Percentiles rank a stretch among this genome's conserved stretches.
phyloP scores from a whole-genome alignment of 2,329 filamentous ascomycete species.

The Aquanectria penicillioides region DNA sequence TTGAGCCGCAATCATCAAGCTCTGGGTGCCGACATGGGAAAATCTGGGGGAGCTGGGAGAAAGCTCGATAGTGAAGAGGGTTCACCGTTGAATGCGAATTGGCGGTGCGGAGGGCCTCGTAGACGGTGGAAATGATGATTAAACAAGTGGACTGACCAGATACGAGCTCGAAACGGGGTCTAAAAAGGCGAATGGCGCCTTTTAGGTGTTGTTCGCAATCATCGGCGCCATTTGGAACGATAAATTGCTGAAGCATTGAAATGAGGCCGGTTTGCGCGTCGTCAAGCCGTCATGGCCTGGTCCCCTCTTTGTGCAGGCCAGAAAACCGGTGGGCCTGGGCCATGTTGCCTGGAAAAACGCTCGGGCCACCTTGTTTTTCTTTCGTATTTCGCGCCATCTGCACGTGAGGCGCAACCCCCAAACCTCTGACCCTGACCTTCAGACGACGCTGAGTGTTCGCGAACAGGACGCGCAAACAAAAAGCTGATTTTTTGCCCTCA shows the following conservation, averaged over 20 bases:
- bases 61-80: constrained; percentile 19
- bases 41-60: constrained; percentile 36
- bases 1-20: constrained; percentile 42
- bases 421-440: constrained; percentile 26
- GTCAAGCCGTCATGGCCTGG: constrained; percentile 27
- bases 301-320: constrained; percentile 12
- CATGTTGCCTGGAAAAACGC: constrained; percentile 35
- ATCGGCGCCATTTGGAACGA: constrained; percentile 17
- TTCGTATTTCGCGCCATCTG: constrained; percentile 32
- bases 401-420: constrained; percentile 36
- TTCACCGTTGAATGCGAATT: constrained; percentile 30
- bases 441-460: constrained; percentile 24
- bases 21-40: constrained; percentile 38
- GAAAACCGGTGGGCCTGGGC: constrained; percentile 31
- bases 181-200: constrained; percentile 16
- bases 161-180: not conserved
- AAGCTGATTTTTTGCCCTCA: constrained; percentile 18
- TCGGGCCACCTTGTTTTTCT: constrained; percentile 36
- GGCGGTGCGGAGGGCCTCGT: constrained; percentile 11
- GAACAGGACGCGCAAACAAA: constrained; percentile 38
- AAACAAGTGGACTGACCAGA: not conserved
- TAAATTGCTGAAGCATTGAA: constrained; percentile 26
- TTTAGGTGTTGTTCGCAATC: not conserved
- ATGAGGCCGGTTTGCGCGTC: constrained; percentile 25
- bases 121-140: not conserved